Base-by-base conservation (phyloP, 176 grass and related monocot genomes). In the Hyparrhenia diplandra region DNA sequence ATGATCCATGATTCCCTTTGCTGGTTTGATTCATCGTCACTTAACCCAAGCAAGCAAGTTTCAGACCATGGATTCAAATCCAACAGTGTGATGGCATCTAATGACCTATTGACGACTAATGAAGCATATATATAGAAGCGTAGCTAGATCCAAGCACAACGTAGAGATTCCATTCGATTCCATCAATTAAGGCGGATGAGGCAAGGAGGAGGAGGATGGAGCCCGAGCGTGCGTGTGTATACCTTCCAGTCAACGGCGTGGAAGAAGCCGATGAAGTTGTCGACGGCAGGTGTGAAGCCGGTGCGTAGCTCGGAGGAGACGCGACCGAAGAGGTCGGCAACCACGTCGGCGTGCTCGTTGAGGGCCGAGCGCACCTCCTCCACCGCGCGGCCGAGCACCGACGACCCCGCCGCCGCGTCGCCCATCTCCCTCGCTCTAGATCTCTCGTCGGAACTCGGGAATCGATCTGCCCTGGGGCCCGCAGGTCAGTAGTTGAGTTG, bases 241-340 rank as follows among this genome's bases (percentile, higher is more conserved):
- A 98, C 92, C 92, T 94, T 95, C 95, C 95, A 98, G 82, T 98
- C 84, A 51, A 98, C 84, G 78, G 90, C 90, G 79, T 94, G 95
- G 88, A 98, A 95, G 92, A 95, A 98, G 0, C 92, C 90, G 67
- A 98, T 1, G 83, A 98, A 89, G 40, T 90, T 77, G 80, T 98
- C 88, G 43, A 91, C 82, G 35, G 95, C 92, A 24, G 95, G 95
- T 1, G 64, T 49, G 67, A 93, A 95, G 55, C 90, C 95, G 46
- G 71, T 43, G 82, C 88, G 95, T 32, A 95, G 90, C 24, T 98
- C 95, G 30, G 90, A 72, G 52, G 95, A 95, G 67, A 95, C 57
- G 65, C 84, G 90, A 31, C 88, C 92, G 28, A 98, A 84, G 82
- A 98, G 86, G 31, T 91, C 86, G 1, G 86, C 69, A 2, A 94